Percentiles rank a stretch among this genome's conserved stretches.
phyloP scores from a whole-genome alignment of 2,329 filamentous ascomycete species.

The Colletotrichum paranaense region DNA sequence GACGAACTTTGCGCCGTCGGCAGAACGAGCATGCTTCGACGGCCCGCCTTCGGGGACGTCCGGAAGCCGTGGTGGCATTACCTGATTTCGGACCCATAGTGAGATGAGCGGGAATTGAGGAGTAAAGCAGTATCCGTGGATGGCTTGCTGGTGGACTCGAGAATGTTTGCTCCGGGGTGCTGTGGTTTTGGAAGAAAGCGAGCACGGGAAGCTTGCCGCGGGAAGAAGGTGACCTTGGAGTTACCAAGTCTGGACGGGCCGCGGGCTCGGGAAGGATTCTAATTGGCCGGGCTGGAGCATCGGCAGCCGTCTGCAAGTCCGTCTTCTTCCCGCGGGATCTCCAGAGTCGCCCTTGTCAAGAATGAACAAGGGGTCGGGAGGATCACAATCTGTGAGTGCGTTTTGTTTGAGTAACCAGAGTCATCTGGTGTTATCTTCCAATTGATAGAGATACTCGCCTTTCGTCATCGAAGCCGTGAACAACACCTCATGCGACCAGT shows the following conservation, averaged over 20 bases:
- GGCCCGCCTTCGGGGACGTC: slow-evolving; percentile 42
- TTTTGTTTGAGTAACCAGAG: too few relatives aligned
- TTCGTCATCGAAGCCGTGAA: too few relatives aligned
- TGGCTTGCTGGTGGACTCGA: neutral
- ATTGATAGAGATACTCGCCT: too few relatives aligned
- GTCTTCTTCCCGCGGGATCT: neutral
- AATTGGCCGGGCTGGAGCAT: neutral
- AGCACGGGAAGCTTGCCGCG: neutral
- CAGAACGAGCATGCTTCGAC: slow-evolving; percentile 45
- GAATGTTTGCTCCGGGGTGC: neutral
- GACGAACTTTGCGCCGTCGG: slow-evolving; percentile 44
- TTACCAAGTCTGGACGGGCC: neutral
- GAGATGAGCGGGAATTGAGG: neutral
- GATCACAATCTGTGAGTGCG: too few relatives aligned
- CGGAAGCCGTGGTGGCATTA: slow-evolving; percentile 3
- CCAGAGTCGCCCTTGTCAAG: too few relatives aligned
- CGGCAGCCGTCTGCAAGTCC: neutral
- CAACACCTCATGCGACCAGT: too few relatives aligned
- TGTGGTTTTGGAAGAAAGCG: neutral
- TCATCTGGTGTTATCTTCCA: too few relatives aligned
- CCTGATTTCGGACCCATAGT: slow-evolving; percentile 10
- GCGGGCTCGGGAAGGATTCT: neutral
- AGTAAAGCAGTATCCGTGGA: neutral
- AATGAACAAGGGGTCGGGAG: too few relatives aligned
- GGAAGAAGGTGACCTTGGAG: neutral